Base-by-base conservation (phyloP, 495 filamentous ascomycete genomes). In the Hypoxylon subgilvum region DNA sequence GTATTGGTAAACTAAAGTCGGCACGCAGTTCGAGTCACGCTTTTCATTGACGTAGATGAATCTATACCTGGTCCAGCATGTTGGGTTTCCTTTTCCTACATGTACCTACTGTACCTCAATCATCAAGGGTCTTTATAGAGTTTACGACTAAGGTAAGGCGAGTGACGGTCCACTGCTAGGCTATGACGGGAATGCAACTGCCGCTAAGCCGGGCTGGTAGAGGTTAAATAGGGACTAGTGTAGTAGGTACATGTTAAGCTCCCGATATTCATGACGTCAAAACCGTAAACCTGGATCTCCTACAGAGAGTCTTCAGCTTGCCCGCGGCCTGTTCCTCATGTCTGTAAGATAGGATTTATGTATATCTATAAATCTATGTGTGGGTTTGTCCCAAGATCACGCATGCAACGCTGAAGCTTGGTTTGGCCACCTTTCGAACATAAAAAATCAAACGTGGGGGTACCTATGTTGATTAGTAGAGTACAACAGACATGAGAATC, bases 221-320 rank as follows among this genome's bases (percentile, higher is more conserved):
- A 27, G 19, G 19, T 16, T 21, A 51, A 6, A n/a, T n/a, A n/a
- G n/a, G n/a, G n/a, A n/a, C n/a, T n/a, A n/a, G n/a, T n/a, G n/a
- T n/a, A n/a, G n/a, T n/a, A n/a, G n/a, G n/a, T n/a, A n/a, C n/a
- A n/a, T 34, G 44, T 52, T 56, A 62, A 56, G 52, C 51, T 62
- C 52, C 52, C 52, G 52, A 6, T 2, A 2, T 14, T 10, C 9
- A 31, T 63, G 60, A 63, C 60, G 52, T 63, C 52, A 57, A 51
- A 38, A 5, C 17, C 38, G 12, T 28, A 13, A 50, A 14, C 19
- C 40, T 16, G 32, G 32, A 16, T 48, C 23, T 43, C 45, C 30
- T 34, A 41, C 41, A 46, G 46, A 46, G 2, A 44, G 31, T 43
- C 49, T 34, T 42, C 23, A 12, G 40, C 14, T 44, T 32, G 32